Evolutionary conservation across 2,329 filamentous ascomycete genomes (phyloP).

Genomic region (Spiromastix sp.): DNA sequence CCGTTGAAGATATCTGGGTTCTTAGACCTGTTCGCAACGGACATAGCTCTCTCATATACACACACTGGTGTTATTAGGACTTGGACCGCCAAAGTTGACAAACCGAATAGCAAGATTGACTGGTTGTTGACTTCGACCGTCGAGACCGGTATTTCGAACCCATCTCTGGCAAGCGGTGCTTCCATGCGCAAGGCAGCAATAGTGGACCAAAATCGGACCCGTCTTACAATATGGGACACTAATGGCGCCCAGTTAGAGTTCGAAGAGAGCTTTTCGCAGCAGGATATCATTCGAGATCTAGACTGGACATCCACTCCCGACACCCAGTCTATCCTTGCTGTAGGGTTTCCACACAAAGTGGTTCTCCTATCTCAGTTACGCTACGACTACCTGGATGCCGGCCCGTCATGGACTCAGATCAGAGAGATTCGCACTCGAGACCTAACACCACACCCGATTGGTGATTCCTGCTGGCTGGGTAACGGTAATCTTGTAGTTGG

Average conservation of each 20-base stretch:
- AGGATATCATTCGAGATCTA: conserved; percentile 71
- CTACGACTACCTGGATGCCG: conserved; percentile 81
- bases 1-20: conserved; percentile 62
- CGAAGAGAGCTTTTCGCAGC: conserved; percentile 59
- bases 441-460: conserved; percentile 79
- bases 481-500: conserved; percentile 80
- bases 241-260: conserved; percentile 73
- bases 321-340: conserved; percentile 75
- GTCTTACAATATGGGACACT: conserved; percentile 85
- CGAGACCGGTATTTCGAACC: conserved; percentile 63
- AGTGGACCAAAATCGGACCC: conserved; percentile 61
- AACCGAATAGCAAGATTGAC: conserved; percentile 50
- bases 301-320: conserved; percentile 93
- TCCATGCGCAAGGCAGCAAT: conserved; percentile 79
- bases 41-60: conserved; percentile 79
- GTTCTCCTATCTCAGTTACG: conserved; percentile 76
- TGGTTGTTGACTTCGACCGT: conserved; percentile 77
- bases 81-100: conserved; percentile 70
- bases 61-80: conserved; percentile 64
- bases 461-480: conserved; percentile 83
- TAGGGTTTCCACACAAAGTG: conserved; percentile 84
- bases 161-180: conserved; percentile 72
- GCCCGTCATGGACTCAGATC: conserved; percentile 80
- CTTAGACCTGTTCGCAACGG: conserved; percentile 74
- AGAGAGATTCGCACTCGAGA: conserved; percentile 72